Conservation (phyloP, 2,329 filamentous ascomycete genomes). For the Aspergillus candidus region DNA sequence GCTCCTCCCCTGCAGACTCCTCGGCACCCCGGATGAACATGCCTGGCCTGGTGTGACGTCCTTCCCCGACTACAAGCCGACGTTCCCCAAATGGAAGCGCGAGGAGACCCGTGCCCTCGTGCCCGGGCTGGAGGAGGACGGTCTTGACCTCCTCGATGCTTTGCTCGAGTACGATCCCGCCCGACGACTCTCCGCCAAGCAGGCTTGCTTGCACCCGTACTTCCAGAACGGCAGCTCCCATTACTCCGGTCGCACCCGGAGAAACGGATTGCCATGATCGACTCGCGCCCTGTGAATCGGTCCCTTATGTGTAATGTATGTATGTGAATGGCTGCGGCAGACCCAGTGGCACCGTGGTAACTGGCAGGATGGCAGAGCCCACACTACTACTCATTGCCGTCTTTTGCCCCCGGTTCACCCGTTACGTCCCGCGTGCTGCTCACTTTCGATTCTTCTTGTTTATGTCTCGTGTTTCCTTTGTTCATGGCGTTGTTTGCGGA, state of each 20-base stretch:
- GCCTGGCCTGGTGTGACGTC: constrained; percentile 90
- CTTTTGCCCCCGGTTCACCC: neutral
- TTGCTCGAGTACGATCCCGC: constrained; percentile 85
- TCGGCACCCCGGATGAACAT: constrained; percentile 76
- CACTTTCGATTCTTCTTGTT: constrained; percentile 10
- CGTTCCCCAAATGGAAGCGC: constrained; percentile 84
- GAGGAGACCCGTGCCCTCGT: constrained; percentile 62
- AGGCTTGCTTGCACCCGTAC: constrained; percentile 77
- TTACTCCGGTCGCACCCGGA: constrained; percentile 41
- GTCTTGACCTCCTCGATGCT: constrained; percentile 48
- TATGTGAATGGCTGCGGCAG: constrained; percentile 11
- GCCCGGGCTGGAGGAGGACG: constrained; percentile 62
- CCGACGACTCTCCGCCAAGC: constrained; percentile 81
- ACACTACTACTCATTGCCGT: neutral
- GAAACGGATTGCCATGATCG: constrained; percentile 36
- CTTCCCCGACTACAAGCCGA: constrained; percentile 87
- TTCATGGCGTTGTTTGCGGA: constrained; percentile 26
- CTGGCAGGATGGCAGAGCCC: neutral
- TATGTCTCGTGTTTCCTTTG: constrained; percentile 18
- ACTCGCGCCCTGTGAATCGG: constrained; percentile 5
- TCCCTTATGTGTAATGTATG: constrained; percentile 14
- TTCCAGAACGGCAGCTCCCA: constrained; percentile 53
- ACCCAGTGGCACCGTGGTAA: constrained; percentile 1
- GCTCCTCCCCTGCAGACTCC: constrained; percentile 47
- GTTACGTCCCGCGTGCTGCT: constrained; percentile 7